phyloP scores from a whole-genome alignment of 1,139 yeast genomes.

The Hansenula lynferdii region DNA sequence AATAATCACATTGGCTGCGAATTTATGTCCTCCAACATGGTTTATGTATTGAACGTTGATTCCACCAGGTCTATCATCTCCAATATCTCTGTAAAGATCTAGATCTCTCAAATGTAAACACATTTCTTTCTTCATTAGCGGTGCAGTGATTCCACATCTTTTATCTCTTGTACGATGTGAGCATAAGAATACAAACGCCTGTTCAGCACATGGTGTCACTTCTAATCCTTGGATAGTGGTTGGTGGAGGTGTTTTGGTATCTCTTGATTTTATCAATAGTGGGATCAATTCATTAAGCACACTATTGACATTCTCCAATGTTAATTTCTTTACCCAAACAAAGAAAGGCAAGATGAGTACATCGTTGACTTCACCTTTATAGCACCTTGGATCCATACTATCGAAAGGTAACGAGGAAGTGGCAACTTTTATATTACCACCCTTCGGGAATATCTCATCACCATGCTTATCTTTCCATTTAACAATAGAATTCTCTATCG shows the following conservation, averaged over 20 bases:
- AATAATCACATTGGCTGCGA: conserved; percentile 80
- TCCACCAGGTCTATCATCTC: conserved; percentile 72
- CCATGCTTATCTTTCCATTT: conserved; percentile 38
- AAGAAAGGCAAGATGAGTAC: conserved; percentile 73
- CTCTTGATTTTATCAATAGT: conserved; percentile 24
- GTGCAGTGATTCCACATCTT: conserved; percentile 92
- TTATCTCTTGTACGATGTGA: conserved; percentile 91
- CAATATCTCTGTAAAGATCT: conserved; percentile 66
- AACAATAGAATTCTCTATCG: conserved; percentile 47
- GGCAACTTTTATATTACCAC: conserved; percentile 41
- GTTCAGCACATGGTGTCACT: conserved; percentile 36
- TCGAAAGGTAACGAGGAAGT: conserved; percentile 46
- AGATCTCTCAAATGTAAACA: conserved; percentile 67
- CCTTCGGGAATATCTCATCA: conserved; percentile 22
- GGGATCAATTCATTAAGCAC: conserved; percentile 47
- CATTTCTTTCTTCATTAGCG: conserved; percentile 78
- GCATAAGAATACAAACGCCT: conserved; percentile 69
- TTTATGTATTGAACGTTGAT: conserved; percentile 64
- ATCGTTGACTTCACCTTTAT: conserved; percentile 43
- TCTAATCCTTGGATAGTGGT: conserved; percentile 16
- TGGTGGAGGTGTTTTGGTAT: conserved; percentile 19
- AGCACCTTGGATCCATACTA: conserved; percentile 37
- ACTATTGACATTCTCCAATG: conserved; percentile 36
- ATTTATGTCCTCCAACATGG: conserved; percentile 96
- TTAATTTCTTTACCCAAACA: conserved; percentile 58